Evolutionary conservation across 495 filamentous ascomycete species (phyloP).

Genomic region (Penicillium argentinense): DNA sequence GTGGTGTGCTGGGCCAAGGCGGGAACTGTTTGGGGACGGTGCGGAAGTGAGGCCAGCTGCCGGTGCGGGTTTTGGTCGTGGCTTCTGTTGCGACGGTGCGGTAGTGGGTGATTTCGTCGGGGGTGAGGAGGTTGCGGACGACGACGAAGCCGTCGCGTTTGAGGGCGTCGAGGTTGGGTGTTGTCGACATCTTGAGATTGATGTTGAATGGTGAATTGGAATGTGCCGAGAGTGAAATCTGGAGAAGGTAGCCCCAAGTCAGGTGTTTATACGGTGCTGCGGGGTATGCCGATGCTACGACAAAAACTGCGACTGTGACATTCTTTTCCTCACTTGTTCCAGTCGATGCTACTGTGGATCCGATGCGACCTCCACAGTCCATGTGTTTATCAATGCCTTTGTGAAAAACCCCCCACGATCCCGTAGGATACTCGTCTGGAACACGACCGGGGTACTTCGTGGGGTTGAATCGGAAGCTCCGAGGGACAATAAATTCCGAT

Average conservation of each 20-base stretch:
- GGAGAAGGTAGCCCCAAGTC: conserved; percentile 11
- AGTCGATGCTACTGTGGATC: conserved; percentile 25
- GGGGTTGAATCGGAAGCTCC: neutral
- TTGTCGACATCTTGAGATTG: conserved; percentile 18
- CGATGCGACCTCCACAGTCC: conserved; percentile 8
- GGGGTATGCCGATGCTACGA: conserved; percentile 16
- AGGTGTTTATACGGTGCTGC: conserved; percentile 52
- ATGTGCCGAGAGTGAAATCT: neutral
- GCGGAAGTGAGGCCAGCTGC: conserved; percentile 74
- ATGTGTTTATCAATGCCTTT: too few relatives aligned
- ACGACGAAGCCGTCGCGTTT: conserved; percentile 50
- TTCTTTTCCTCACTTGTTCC: neutral
- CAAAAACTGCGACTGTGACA: conserved; percentile 16
- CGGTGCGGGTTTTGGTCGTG: conserved; percentile 56
- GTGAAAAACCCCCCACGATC: too few relatives aligned
- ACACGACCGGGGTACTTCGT: too few relatives aligned
- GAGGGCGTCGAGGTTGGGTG: conserved; percentile 41
- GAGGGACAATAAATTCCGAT: neutral
- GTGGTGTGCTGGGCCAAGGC: conserved; percentile 61
- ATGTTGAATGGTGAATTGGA: neutral
- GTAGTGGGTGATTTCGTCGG: conserved; percentile 50
- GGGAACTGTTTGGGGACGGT: conserved; percentile 86
- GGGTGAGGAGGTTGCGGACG: conserved; percentile 47
- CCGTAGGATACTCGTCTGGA: too few relatives aligned
- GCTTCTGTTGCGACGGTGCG: conserved; percentile 53